Conservation (phyloP, 208 protist species). For the Acanthamoeba castellanii region DNA sequence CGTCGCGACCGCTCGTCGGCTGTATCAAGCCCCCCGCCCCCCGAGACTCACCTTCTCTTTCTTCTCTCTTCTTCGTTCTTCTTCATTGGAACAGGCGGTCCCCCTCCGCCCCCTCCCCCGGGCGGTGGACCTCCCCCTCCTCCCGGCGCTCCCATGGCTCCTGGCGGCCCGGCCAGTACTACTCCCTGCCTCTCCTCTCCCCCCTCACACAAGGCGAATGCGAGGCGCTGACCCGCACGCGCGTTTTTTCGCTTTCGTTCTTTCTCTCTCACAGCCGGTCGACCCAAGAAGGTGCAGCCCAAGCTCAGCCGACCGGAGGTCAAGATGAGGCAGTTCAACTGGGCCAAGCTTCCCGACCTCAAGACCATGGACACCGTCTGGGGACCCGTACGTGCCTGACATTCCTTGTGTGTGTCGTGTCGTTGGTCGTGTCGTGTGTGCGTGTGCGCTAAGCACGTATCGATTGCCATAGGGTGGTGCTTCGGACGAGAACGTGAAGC, state of each 20-base stretch:
- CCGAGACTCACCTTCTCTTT: too few relatives aligned
- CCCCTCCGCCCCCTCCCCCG: not conserved
- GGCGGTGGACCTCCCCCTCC: not conserved
- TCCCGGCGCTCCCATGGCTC: not conserved
- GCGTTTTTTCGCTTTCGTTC: not conserved
- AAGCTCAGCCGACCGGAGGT: not conserved
- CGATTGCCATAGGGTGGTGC: not conserved
- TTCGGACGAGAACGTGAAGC: constrained; percentile 23
- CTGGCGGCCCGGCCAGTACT: not conserved
- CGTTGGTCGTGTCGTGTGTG: not conserved
- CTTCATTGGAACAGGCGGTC: not conserved
- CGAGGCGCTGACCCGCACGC: too few relatives aligned
- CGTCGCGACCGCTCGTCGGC: too few relatives aligned
- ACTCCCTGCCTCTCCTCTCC: not conserved
- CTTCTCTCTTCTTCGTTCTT: not conserved
- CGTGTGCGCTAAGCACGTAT: not conserved
- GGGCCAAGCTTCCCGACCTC: constrained; percentile 43
- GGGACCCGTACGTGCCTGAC: not conserved
- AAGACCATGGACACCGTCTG: constrained; percentile 51
- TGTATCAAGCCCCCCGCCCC: too few relatives aligned
- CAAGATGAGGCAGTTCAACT: constrained; percentile 60
- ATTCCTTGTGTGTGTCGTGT: not conserved
- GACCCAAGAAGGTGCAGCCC: constrained; percentile 27
- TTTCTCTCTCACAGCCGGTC: not conserved
- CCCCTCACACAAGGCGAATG: too few relatives aligned